Evolutionary conservation across 1,139 yeast species (phyloP), one percentile per base, ranked within the genome.

Genomic region (Magnusiomyces fungicola): DNA sequence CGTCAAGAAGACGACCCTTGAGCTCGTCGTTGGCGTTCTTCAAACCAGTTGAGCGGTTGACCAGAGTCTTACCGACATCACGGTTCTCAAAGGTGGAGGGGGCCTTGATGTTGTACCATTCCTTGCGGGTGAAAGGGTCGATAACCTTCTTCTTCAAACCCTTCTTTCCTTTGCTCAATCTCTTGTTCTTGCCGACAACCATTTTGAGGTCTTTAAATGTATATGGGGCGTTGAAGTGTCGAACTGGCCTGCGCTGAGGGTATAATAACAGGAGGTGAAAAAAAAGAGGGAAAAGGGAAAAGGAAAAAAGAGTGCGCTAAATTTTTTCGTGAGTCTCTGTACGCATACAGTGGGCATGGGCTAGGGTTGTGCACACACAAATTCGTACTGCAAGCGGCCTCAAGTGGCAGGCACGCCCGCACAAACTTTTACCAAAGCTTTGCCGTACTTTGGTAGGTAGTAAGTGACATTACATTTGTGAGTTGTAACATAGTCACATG

Each of bases 131-230:
- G 87, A 86, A 86, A 70, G 95, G 95, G 80, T 86, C 95, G 64
- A 85, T 90, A 71, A 82, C 88, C 83, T 81, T 86, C 90, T 86
- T 87, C 94, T 87, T 87, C 74, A 84, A 74, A 69, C 95, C 95
- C 78, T 86, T 87, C 88, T 86, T 86, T 74, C 95, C 95, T 80
- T 86, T 86, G 77, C 90, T 83, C 76, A 86, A 79, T 81, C 95
- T 83, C 89, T 87, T 87, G 76, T 87, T 87, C 86, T 87, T 87
- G 73, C 95, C 95, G 75, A 87, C 92, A 81, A 92, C 95, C 95
- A 86, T 85, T 56, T 54, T 61, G 54, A 33, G 43, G 43, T 24
- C 22, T 40, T 24, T 43, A 22, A 21, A 22, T 43, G 30, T 18
- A 14, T 19, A 18, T 29, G 25, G 21, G 30, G 44, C 22, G 33